These are phyloP conservation scores for Acanthochlamys bracteata DNA, from an alignment of 106 monocot species.

Conservation along the genomic window DNA sequence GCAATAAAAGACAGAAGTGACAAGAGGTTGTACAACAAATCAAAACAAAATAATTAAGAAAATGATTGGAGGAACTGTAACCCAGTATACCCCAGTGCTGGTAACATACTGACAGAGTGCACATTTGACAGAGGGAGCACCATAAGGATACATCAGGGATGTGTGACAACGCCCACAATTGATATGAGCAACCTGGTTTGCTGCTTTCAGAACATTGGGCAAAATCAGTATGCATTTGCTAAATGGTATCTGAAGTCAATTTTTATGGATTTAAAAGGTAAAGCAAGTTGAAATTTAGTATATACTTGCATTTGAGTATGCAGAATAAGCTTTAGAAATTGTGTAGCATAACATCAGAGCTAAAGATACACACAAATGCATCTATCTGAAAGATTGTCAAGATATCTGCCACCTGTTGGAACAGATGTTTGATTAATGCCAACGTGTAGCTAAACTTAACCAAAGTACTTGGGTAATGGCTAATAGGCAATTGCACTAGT, in stretches of 20 bases:
- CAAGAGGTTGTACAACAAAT: background rate
- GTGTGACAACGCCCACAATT: slow-evolving; percentile 51
- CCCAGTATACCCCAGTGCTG: slow-evolving; percentile 32
- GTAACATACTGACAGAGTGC: slow-evolving; percentile 56
- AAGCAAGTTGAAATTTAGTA: too few relatives aligned
- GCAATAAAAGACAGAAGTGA: background rate
- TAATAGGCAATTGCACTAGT: too few relatives aligned
- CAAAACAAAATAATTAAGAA: background rate
- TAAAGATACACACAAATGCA: too few relatives aligned
- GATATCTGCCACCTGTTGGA: too few relatives aligned
- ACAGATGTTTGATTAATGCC: too few relatives aligned
- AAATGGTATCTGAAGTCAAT: background rate
- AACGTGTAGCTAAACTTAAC: too few relatives aligned
- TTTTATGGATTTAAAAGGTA: background rate
- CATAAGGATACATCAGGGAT: slow-evolving; percentile 57
- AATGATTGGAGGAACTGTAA: background rate
- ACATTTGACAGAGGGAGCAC: slow-evolving; percentile 60
- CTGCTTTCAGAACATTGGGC: slow-evolving; percentile 7
- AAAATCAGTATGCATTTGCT: background rate
- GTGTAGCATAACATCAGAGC: too few relatives aligned
- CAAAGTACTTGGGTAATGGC: too few relatives aligned
- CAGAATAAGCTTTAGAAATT: too few relatives aligned
- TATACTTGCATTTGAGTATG: too few relatives aligned
- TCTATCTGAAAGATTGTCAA: background rate
- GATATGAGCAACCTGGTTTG: slow-evolving; percentile 44